Percentiles rank a stretch among this genome's conserved stretches.
Conservation (phyloP, 495 filamentous ascomycete species). For the Thozetella sp. region DNA sequence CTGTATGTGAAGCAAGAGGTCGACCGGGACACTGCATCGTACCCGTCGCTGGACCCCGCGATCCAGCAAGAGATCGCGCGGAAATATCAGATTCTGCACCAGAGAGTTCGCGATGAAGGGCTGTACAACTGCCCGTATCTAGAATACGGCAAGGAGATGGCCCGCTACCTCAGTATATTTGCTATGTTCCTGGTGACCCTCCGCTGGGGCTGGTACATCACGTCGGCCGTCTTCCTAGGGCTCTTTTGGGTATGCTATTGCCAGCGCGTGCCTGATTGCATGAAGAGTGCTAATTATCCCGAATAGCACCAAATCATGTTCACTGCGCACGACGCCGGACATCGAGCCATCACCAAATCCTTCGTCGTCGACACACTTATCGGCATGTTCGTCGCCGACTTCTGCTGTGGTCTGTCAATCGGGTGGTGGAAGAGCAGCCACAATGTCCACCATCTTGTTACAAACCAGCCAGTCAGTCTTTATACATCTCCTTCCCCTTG, state of each 20-base stretch:
- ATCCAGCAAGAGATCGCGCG: constrained; percentile 41
- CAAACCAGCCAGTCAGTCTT: constrained; percentile 36
- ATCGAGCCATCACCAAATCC: constrained; percentile 48
- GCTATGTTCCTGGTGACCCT: constrained; percentile 30
- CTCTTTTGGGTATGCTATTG: constrained; percentile 36
- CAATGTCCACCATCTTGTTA: constrained; percentile 55
- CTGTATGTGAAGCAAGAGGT: constrained; percentile 35
- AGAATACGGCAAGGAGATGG: constrained; percentile 45
- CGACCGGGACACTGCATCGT: constrained; percentile 27
- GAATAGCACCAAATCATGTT: constrained; percentile 54
- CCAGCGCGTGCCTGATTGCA: background rate
- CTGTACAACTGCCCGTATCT: constrained; percentile 43
- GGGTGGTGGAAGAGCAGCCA: constrained; percentile 58
- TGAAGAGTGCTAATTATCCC: background rate
- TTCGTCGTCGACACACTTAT: constrained; percentile 47
- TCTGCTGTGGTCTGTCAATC: constrained; percentile 49
- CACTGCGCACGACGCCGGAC: constrained; percentile 52
- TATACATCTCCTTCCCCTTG: constrained; percentile 6
- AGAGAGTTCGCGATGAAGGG: constrained; percentile 36
- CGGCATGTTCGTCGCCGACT: constrained; percentile 48
- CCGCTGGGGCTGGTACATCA: constrained; percentile 38
- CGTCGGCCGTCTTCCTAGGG: constrained; percentile 45
- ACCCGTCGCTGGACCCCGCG: constrained; percentile 41
- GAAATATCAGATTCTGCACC: constrained; percentile 42
- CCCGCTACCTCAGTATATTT: constrained; percentile 40